Base-by-base conservation (phyloP, 2,329 filamentous ascomycete species). In the Pestalotiopsis sp. region DNA sequence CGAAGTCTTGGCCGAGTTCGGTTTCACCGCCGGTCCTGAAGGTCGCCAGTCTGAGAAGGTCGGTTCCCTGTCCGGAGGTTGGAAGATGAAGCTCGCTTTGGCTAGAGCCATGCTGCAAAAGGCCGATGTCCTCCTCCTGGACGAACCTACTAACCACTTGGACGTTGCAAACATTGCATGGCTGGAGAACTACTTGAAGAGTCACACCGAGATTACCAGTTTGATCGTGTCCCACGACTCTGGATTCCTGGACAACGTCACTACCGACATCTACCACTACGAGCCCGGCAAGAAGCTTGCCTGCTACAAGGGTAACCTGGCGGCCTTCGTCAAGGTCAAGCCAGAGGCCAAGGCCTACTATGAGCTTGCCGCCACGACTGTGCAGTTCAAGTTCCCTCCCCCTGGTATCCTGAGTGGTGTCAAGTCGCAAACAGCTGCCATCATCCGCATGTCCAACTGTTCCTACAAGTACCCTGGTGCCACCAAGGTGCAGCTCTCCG, bases 31-130 rank as follows among this genome's bases (percentile, higher is more conserved):
- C 70, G 95, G 95, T 2, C 94, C 94, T 0, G 92, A 96, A 72
- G 96, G 95, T 68, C 90, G 94, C 69, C 96, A 98, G 81, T 87
- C 91, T 5, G 90, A 98, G 78, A 93, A 92, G 75, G 96, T 99
- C 68, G 96, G 96, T 73, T 98, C 95, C 22, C 83, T 99, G 44
- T 98, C 96, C 57, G 96, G 96, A 82, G 96, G 96, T 78, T 99
- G 96, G 96, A 98, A 98, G 88, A 99, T 99, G 96, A 99, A 99
- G 89, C 85, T 99, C 70, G 96, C 96, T 72, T 83, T 99, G 80
- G 96, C 96, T 65, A 90, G 96, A 75, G 96, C 96, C 71, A 98
- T 99, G 94, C 87, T 99, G 76, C 93, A 96, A 86, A 92, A 91
- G 77, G 95, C 96, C n/a, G 96, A 99, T 79, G 94, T 99, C 64